Evolutionary conservation across 2,329 filamentous ascomycete genomes (phyloP), one percentile per base, ranked within the genome.

Genomic region (Penicillium sp.): DNA sequence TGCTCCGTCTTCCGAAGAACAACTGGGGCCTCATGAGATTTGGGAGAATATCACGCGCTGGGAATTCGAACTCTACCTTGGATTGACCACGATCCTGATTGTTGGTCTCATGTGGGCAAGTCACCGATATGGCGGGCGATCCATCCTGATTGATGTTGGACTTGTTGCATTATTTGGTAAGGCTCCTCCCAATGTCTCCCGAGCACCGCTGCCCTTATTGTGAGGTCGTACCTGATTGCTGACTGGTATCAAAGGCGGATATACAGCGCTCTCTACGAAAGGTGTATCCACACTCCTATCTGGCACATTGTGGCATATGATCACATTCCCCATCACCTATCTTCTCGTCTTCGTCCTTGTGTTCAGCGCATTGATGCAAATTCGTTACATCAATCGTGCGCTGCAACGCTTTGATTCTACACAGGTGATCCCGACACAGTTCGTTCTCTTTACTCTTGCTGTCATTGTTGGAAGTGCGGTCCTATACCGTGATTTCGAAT

Each of bases 371-470:
- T 77, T 99, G 52, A 90, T 97, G 87, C 93, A 99, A 72, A 92
- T 99, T 61, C 92, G 89, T 66, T 99, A 97, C 66, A 81, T 99
- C 67, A 99, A 97, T 73, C 88, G 82, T 43, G 85, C 86, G 1
- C 77, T 99, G 44, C 91, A 96, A 67, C 84, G 88, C 39, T 99
- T 97, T 74, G 89, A 96, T 69, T 95, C 93, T 6, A 99, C 93
- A 0, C 90, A 96, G 68, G 93, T 99, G 59, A 99, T 99, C 55
- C 93, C 93, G 0, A 93, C 93, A 12, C 93, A 99, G 64, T 99
- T 99, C 62, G 93, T 99, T 41, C 81, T 95, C 55, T 99, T 99
- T 69, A 99, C 93, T 0, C 78, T 99, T 7, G 95, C 88, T 5
- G 93, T 97, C 55, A 97, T 99, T 60, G 79, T 95, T 43, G 93